These are phyloP conservation scores for Leccinum fuscescens DNA, from an alignment of 1,284 basidiomycete genomes.

Conservation along the genomic window DNA sequence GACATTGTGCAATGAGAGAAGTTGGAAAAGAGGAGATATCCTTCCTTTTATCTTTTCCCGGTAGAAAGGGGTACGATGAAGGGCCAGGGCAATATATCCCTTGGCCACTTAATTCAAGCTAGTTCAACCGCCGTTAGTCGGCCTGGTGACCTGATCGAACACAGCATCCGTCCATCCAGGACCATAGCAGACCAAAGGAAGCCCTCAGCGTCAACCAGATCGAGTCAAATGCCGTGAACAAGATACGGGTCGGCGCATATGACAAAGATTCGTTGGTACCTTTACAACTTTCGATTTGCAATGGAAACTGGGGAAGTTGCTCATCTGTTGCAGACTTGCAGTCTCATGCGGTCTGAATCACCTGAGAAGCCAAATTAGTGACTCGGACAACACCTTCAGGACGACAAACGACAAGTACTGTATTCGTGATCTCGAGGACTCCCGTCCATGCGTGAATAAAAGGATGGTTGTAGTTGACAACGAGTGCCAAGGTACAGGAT, in stretches of 20 bases:
- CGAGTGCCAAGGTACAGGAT: background rate
- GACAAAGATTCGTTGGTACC: background rate
- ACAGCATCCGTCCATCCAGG: conserved; percentile 1
- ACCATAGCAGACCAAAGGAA: background rate
- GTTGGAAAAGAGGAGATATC: background rate
- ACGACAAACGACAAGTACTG: background rate
- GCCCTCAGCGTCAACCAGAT: background rate
- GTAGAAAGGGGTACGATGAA: background rate
- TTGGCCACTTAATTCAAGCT: background rate
- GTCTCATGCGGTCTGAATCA: background rate
- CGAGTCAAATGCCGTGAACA: background rate
- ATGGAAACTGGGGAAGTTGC: background rate
- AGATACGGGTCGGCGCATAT: background rate
- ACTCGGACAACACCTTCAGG: background rate
- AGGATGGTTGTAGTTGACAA: background rate
- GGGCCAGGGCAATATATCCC: background rate
- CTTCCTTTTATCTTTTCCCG: background rate
- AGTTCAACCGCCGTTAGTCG: background rate
- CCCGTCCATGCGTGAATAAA: background rate
- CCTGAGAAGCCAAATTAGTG: background rate
- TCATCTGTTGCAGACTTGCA: background rate
- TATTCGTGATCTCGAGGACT: background rate
- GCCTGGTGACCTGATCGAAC: background rate
- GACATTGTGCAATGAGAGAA: background rate
- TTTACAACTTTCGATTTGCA: background rate